phyloP scores from a whole-genome alignment of 2,329 filamentous ascomycete genomes.

The Scedosporium aurantiacum region DNA sequence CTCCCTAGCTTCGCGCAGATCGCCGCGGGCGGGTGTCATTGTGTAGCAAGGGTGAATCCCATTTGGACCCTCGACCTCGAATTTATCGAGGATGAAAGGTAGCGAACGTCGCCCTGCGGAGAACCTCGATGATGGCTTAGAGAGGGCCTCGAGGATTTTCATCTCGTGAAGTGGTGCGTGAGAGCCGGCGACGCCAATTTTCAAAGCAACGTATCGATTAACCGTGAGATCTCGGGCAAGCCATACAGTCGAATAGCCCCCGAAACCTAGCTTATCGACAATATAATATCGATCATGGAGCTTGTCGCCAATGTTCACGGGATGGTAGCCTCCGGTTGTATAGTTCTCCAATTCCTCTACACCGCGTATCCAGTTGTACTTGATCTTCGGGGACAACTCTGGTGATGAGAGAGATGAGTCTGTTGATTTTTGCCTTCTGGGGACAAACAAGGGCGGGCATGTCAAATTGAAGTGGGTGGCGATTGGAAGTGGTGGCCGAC shows the following conservation, averaged over 20 bases:
- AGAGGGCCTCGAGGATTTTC: neutral
- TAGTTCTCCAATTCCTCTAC: neutral
- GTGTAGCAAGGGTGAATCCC: neutral
- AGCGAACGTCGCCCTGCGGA: neutral
- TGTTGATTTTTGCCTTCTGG: too few relatives aligned
- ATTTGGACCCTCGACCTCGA: neutral
- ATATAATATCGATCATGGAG: neutral
- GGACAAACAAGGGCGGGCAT: too few relatives aligned
- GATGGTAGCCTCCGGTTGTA: neutral
- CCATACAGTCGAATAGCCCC: neutral
- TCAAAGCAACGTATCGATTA: neutral
- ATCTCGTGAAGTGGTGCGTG: neutral
- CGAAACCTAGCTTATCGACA: neutral
- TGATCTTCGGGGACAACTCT: too few relatives aligned
- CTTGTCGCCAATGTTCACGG: neutral
- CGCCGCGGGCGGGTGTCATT: neutral
- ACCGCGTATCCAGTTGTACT: too few relatives aligned
- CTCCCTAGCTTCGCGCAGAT: neutral
- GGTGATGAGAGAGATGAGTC: too few relatives aligned
- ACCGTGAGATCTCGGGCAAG: neutral
- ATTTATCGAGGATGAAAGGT: neutral
- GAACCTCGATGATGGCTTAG: neutral
- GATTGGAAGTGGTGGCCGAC: too few relatives aligned
- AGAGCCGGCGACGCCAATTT: neutral
- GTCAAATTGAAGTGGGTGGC: too few relatives aligned